phyloP scores from a whole-genome alignment of 805 yeast genomes.

The Candida koratica region DNA sequence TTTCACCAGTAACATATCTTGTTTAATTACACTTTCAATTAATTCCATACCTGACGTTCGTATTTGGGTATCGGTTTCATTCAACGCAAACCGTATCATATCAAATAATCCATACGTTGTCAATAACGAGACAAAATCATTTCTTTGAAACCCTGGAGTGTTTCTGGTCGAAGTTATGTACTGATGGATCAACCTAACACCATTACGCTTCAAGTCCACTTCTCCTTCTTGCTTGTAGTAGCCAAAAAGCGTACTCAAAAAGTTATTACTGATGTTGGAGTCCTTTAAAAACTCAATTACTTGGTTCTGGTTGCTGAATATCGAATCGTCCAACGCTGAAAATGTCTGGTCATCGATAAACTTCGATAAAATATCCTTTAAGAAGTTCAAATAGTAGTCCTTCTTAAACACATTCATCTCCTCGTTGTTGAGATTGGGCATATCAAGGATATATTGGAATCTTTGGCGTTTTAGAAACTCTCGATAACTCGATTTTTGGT shows the following conservation, averaged over 20 bases:
- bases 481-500: constrained; percentile 74
- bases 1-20: constrained; percentile 64
- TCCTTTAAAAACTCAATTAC: constrained; percentile 57
- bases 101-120: constrained; percentile 66
- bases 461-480: constrained; percentile 57
- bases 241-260: constrained; percentile 55
- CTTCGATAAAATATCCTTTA: constrained; percentile 82
- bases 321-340: constrained; percentile 60
- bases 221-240: constrained; percentile 36
- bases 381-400: constrained; percentile 73
- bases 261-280: constrained; percentile 35
- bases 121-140: constrained; percentile 59
- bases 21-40: constrained; percentile 76
- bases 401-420: constrained; percentile 52
- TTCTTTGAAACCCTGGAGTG: constrained; percentile 55
- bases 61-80: constrained; percentile 43
- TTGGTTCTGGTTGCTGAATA: constrained; percentile 64
- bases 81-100: constrained; percentile 68
- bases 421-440: constrained; percentile 49
- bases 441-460: constrained; percentile 60
- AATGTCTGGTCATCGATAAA: constrained; percentile 77
- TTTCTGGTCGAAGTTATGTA: constrained; percentile 71
- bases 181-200: constrained; percentile 75
- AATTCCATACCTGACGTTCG: constrained; percentile 76
- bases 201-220: constrained; percentile 50